These are phyloP conservation scores for Lasiodiplodia sp. DNA, from an alignment of 2,329 filamentous ascomycete genomes.

Conservation along the genomic window DNA sequence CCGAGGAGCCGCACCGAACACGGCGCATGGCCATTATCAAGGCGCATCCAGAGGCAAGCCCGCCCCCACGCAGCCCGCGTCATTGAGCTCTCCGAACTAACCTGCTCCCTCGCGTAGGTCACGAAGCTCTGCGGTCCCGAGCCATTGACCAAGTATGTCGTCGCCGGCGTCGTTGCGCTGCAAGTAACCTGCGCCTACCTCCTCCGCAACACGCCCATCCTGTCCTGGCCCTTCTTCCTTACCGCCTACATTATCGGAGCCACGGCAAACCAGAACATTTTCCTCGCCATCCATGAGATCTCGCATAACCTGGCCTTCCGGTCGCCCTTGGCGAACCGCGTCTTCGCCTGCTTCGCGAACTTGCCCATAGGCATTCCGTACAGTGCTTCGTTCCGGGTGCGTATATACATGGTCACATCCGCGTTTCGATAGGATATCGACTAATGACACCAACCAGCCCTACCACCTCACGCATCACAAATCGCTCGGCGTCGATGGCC, in stretches of 20 bases:
- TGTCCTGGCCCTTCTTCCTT: constrained; percentile 84
- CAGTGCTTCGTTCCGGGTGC: constrained; percentile 89
- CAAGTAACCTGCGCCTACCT: constrained; percentile 80
- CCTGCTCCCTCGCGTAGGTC: constrained; percentile 63
- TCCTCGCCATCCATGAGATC: constrained; percentile 98
- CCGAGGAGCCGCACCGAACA: constrained; percentile 94
- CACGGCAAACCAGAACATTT: constrained; percentile 97
- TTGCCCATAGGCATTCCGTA: constrained; percentile 95
- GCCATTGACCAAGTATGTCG: constrained; percentile 93
- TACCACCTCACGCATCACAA: constrained; percentile 99
- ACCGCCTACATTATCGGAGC: constrained; percentile 92
- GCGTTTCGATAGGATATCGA: neutral
- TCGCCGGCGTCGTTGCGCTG: constrained; percentile 80
- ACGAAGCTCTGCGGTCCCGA: constrained; percentile 97
- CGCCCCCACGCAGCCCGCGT: neutral
- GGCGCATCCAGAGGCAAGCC: constrained; percentile 87
- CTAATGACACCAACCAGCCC: constrained; percentile 62
- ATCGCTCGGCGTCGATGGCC: constrained; percentile 92
- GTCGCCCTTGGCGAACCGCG: constrained; percentile 77
- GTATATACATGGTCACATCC: constrained; percentile 39
- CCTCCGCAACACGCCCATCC: constrained; percentile 77
- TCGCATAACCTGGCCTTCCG: constrained; percentile 96
- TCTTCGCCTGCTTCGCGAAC: constrained; percentile 93
- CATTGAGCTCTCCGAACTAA: constrained; percentile 13
- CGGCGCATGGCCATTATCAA: constrained; percentile 94